A percentile compares a stretch with the other conserved stretches of the same genome.
phyloP scores from a whole-genome alignment of 176 grass and related monocot genomes.

The Poa pratensis region DNA sequence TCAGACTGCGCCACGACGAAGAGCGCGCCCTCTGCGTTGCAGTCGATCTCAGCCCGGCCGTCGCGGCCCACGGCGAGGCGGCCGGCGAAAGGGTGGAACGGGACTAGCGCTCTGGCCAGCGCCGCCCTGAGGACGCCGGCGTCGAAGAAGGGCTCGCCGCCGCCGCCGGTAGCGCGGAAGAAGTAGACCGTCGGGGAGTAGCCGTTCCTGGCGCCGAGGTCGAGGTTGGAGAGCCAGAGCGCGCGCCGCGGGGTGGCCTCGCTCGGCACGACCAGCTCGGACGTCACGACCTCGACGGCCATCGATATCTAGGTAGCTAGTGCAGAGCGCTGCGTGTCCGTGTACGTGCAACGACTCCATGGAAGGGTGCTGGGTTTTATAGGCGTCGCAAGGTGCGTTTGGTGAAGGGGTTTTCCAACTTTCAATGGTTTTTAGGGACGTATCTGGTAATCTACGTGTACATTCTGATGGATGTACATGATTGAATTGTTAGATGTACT shows the following conservation, averaged over 20 bases:
- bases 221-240: conserved; percentile 76
- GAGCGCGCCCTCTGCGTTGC: conserved; percentile 53
- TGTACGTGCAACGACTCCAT: conserved; percentile 37
- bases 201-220: conserved; percentile 51
- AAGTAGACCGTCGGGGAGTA: conserved; percentile 69
- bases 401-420: neutral
- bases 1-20: conserved; percentile 55
- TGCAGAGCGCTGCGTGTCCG: neutral
- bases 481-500: neutral
- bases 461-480: neutral
- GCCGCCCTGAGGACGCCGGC: conserved; percentile 41
- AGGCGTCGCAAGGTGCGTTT: conserved; percentile 16
- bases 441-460: neutral
- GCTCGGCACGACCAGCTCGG: conserved; percentile 54
- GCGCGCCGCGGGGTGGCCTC: conserved; percentile 48
- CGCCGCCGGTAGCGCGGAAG: conserved; percentile 29
- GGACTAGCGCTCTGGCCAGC: conserved; percentile 50
- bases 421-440: no score
- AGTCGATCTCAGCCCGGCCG: conserved; percentile 56
- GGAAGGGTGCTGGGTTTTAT: conserved; percentile 23
- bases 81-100: conserved; percentile 66
- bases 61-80: conserved; percentile 33
- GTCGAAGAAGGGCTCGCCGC: conserved; percentile 44
- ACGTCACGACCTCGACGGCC: conserved; percentile 49
- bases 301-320: neutral